Evolutionary conservation across 2,329 filamentous ascomycete species (phyloP), one percentile per base, ranked within the genome.

Genomic region (Plenodomus biglobosus): DNA sequence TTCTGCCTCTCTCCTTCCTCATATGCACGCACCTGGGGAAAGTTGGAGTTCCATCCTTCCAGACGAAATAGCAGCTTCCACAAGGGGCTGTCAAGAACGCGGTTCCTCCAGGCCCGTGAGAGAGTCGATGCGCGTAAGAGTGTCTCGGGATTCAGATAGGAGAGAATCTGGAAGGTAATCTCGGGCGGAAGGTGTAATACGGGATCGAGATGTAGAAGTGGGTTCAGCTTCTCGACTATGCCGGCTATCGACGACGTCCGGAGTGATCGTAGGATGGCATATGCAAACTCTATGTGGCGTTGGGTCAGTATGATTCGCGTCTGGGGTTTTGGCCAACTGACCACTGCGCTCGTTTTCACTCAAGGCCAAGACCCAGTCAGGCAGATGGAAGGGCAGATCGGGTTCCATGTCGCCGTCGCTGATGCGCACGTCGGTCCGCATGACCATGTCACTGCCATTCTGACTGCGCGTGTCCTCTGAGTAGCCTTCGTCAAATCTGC

Each of bases 161-260:
- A 86, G 37, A 99, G 85, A 38, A 97, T 87, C 64, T 95, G 87
- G 38, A 94, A 85, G 52, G 90, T 95, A 62, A 99, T 88, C 70
- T 99, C 94, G 20, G 89, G 85, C 0, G 94, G 94, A 0, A 99
- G 82, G 62, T 90, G 85, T 55, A 84, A 78, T 36, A 96, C 85
- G 45, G 96, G 96, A 73, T 99, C 90, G 74, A 96, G 92, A 72
- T 96, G 92, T 2, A 97, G 85, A 43, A 92, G 81, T 3, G 91
- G 89, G 53, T 86, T 88, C 16, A 96, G 76, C 55, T 86, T 83
- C 45, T 92, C 83, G 39, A 96, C 89, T 44, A 96, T 88, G 38
- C 86, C 80, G 41, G 87, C 85, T 50, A 96, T 85, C 44, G 85
- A 83, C 6, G 88, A 88, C 1, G 90, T 95, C 16, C 88, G 88